Evolutionary conservation across 208 protist genomes (phyloP).

Genomic region (Wallacemonas sp.): DNA sequence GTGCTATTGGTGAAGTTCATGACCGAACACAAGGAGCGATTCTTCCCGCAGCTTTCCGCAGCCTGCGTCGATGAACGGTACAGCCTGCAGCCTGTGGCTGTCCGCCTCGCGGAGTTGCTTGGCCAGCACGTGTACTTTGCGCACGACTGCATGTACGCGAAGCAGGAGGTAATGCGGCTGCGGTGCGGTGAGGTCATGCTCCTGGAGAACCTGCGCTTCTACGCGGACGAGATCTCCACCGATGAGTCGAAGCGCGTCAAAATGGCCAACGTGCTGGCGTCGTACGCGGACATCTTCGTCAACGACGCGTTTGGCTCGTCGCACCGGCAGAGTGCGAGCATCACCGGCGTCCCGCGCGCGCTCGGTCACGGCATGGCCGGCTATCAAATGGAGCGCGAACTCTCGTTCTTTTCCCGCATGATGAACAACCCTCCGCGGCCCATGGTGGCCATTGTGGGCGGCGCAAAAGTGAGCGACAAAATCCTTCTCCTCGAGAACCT

Average conservation of each 20-base stretch:
- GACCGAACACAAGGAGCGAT: slow-evolving; percentile 60
- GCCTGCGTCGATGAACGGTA: slow-evolving; percentile 78
- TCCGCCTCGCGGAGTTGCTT: slow-evolving; percentile 91
- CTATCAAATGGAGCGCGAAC: slow-evolving; percentile 99
- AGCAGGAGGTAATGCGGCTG: slow-evolving; percentile 52
- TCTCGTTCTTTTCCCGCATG: slow-evolving; percentile 97
- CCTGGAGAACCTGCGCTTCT: slow-evolving; percentile 99
- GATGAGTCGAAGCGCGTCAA: slow-evolving; percentile 75
- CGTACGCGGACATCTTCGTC: slow-evolving; percentile 97
- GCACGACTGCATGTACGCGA: slow-evolving; percentile 79
- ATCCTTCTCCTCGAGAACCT: slow-evolving; percentile 99
- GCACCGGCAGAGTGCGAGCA: slow-evolving; percentile 97
- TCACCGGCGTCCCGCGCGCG: slow-evolving; percentile 86
- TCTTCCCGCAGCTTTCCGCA: slow-evolving; percentile 57
- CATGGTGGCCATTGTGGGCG: slow-evolving; percentile 97
- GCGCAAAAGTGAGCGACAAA: slow-evolving; percentile 99
- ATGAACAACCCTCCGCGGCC: slow-evolving; percentile 82
- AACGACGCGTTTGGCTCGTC: slow-evolving; percentile 99
- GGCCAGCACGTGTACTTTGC: slow-evolving; percentile 77
- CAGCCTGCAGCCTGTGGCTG: slow-evolving; percentile 93
- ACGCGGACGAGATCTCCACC: slow-evolving; percentile 96
- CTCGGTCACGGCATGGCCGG: slow-evolving; percentile 93
- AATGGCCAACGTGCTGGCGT: slow-evolving; percentile 89
- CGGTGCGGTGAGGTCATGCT: slow-evolving; percentile 94
- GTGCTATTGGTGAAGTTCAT: slow-evolving; percentile 52